Evolutionary conservation across 2,329 filamentous ascomycete species (phyloP), one percentile per base, ranked within the genome.

Genomic region (Fusarium illudens): DNA sequence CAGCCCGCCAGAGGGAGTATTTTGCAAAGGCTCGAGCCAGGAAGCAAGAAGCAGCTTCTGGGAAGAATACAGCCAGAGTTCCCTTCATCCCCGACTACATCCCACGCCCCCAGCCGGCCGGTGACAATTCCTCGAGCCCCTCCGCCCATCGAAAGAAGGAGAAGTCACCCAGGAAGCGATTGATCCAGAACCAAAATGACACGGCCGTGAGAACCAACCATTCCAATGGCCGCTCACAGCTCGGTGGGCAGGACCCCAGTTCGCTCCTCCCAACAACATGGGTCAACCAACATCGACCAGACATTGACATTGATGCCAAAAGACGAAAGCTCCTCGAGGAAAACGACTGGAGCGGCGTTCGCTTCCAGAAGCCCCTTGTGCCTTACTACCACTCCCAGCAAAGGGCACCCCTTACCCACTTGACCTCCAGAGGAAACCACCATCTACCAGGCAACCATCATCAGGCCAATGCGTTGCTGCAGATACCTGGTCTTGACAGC

Each of bases 21-120:
- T 82, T 82, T 64, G 79, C 80, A 17, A 79, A 76, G 57, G 74
- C 73, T 5, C 78, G 77, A 11, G 66, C 67, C 48, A 65, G 70
- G 27, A 69, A 63, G 53, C 68, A 64, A 17, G 65, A 70, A 8
- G 42, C 39, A 3, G 22, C 61, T 39, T 39, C 67, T n/a, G 52
- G 49, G 9, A 65, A 37, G 13, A 46, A 36, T 4, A 12, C 48
- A 6, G 42, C 56, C 20, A 22, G 55, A 17, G 15, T 52, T 27
- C 60, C 66, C 12, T 77, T 78, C 54, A 34, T 78, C 22, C 76
- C 76, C 10, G 72, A 72, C 55, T 73, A 76, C 37, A 73, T 74
- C 17, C 59, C 62, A 25, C 58, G 59, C 19, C n/a, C 42, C 3
- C 20, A 55, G n/a, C 53, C 20, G 6, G 11, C 48, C 4, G 58